Percentiles rank a stretch among this genome's conserved stretches.
Conservation (phyloP, 192 early-diverging fungal species). For the Coemansia sp. region DNA sequence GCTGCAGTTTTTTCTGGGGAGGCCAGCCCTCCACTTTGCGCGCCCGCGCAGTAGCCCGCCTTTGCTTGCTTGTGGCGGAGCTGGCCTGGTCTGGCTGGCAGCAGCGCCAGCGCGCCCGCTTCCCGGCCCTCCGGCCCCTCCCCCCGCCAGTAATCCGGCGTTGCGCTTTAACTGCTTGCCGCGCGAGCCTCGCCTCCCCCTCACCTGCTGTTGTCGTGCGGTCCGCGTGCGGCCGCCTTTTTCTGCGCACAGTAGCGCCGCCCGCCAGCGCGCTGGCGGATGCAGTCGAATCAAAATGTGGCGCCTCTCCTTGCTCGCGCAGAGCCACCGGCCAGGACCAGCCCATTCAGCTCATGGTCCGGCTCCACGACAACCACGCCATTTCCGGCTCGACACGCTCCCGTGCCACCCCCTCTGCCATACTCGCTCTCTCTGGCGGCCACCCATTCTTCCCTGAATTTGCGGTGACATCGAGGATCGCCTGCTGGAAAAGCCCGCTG, state of each 20-base stretch:
- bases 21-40: slow-evolving; percentile 9
- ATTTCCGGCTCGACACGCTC: no score
- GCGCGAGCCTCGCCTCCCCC: no score
- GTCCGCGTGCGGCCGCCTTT: neutral
- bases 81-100: neutral
- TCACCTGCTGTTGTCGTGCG: no score
- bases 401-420: neutral
- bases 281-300: slow-evolving; percentile 5
- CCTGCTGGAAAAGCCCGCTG: slow-evolving; percentile 8
- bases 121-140: neutral
- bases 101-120: neutral
- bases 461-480: neutral
- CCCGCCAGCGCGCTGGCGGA: neutral
- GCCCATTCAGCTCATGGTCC: slow-evolving; percentile 7
- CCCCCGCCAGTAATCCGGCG: slow-evolving; percentile 10
- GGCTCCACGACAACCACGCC: neutral
- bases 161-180: slow-evolving; percentile 15
- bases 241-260: slow-evolving; percentile 10
- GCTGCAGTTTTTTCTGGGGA: slow-evolving; percentile 39
- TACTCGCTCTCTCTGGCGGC: neutral
- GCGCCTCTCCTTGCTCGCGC: slow-evolving; percentile 4
- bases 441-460: slow-evolving; percentile 1
- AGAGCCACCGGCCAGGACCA: slow-evolving; percentile 6
- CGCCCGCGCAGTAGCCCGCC: slow-evolving; percentile 9
- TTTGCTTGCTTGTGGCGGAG: slow-evolving; percentile 9